Evolutionary conservation across 2,329 filamentous ascomycete species (phyloP).

Genomic region (Arthroderma sp.): DNA sequence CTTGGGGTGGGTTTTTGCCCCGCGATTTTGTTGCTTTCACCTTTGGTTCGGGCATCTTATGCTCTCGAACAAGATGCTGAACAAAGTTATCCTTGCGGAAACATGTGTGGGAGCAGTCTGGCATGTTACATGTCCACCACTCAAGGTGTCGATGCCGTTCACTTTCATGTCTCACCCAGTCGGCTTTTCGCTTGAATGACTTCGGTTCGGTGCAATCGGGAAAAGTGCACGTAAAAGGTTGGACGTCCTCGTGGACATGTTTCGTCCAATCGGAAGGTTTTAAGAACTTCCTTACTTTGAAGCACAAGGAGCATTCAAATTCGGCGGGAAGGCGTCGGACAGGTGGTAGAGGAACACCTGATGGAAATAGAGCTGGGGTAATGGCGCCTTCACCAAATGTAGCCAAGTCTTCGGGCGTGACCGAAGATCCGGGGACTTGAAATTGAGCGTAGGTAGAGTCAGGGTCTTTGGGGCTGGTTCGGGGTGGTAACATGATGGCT

Average conservation of each 20-base stretch:
- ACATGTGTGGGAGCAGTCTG: conserved; percentile 70
- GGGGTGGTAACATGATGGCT: conserved; percentile 49
- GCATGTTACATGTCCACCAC: conserved; percentile 76
- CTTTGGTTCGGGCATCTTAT: conserved; percentile 74
- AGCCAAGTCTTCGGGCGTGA: conserved; percentile 54
- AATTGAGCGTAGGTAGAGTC: conserved; percentile 46
- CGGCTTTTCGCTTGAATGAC: conserved; percentile 88
- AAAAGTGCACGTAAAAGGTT: conserved; percentile 89
- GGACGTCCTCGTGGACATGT: conserved; percentile 85
- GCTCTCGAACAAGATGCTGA: conserved; percentile 81
- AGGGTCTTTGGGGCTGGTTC: conserved; percentile 40
- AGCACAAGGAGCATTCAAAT: conserved; percentile 84
- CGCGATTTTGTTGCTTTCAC: conserved; percentile 55
- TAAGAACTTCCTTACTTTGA: conserved; percentile 68
- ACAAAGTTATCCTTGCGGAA: conserved; percentile 86
- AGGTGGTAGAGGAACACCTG: conserved; percentile 70
- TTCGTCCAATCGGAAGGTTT: conserved; percentile 97
- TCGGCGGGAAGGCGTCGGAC: conserved; percentile 65
- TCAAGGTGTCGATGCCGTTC: conserved; percentile 81
- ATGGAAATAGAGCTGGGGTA: conserved; percentile 61
- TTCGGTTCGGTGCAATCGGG: conserved; percentile 70
- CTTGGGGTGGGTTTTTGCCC: conserved; percentile 30
- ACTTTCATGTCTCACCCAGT: conserved; percentile 91
- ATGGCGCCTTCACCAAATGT: conserved; percentile 55
- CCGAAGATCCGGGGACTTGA: conserved; percentile 43